Conservation (phyloP, 148 eudicot genomes). For the Silene latifolia region DNA sequence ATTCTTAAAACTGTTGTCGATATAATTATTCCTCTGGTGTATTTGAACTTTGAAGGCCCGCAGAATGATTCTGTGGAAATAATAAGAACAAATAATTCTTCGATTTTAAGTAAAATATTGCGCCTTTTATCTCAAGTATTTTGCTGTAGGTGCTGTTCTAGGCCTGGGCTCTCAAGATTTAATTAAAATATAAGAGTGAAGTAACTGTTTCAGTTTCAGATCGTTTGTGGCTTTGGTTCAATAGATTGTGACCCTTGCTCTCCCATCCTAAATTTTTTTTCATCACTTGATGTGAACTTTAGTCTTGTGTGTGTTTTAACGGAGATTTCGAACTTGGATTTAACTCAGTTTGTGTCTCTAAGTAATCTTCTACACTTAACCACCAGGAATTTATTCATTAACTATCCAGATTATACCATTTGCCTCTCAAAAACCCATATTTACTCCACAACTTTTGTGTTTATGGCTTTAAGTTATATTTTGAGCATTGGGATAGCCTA, state of each 20-base stretch:
- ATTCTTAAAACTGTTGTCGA: too few relatives aligned
- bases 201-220: not conserved
- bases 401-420: not conserved
- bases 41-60: too few relatives aligned
- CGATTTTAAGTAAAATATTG: too few relatives aligned
- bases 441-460: not conserved
- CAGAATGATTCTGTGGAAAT: too few relatives aligned
- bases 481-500: not conserved
- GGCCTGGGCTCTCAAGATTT: not conserved
- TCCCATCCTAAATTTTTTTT: not conserved
- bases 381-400: not conserved
- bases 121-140: too few relatives aligned
- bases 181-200: not conserved
- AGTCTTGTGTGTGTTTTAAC: not conserved
- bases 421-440: not conserved
- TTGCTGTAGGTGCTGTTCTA: not conserved
- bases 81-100: too few relatives aligned
- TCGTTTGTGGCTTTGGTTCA: not conserved
- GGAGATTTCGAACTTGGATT: not conserved
- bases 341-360: not conserved
- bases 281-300: not conserved
- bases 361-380: not conserved
- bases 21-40: too few relatives aligned
- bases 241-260: not conserved
- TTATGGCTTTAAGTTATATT: too few relatives aligned